phyloP scores from a whole-genome alignment of 179 eudicot genomes.

The Camellia oleifera region DNA sequence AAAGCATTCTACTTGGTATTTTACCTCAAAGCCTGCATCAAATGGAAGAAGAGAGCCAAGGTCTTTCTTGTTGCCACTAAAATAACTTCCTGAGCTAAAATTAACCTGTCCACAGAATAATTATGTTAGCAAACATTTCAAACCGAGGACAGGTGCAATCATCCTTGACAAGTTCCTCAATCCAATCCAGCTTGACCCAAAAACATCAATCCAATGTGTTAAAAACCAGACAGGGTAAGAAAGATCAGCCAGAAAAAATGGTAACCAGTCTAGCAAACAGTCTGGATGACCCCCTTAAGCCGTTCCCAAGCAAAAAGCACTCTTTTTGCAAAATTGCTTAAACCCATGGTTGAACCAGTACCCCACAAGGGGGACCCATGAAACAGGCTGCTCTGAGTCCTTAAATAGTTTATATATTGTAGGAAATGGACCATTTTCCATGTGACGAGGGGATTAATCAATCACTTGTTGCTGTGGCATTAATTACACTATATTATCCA shows the following conservation, averaged over 20 bases:
- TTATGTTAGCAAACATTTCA: conserved; percentile 17
- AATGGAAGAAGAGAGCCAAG: conserved; percentile 65
- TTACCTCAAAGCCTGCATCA: conserved; percentile 98
- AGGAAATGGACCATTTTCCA: background rate
- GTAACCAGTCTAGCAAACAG: background rate
- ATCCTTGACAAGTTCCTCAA: background rate
- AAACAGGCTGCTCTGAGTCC: background rate
- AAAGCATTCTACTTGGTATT: background rate
- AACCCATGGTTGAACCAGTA: background rate
- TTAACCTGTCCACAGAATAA: conserved; percentile 62
- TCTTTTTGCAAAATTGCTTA: background rate
- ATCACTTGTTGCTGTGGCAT: too few species aligned
- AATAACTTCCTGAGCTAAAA: conserved; percentile 92
- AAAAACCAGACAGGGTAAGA: background rate
- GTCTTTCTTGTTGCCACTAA: conserved; percentile 56
- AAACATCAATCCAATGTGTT: background rate
- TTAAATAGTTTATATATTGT: background rate
- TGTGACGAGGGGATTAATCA: too few species aligned
- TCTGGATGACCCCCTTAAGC: background rate
- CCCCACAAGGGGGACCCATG: background rate
- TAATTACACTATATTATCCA: too few species aligned
- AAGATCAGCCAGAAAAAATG: background rate
- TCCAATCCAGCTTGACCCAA: background rate
- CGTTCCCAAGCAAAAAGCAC: background rate
- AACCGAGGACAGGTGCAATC: background rate